Evolutionary conservation across 768 basidiomycete genomes (phyloP), one percentile per base, ranked within the genome.

Genomic region (Paxillus rubicundulus): DNA sequence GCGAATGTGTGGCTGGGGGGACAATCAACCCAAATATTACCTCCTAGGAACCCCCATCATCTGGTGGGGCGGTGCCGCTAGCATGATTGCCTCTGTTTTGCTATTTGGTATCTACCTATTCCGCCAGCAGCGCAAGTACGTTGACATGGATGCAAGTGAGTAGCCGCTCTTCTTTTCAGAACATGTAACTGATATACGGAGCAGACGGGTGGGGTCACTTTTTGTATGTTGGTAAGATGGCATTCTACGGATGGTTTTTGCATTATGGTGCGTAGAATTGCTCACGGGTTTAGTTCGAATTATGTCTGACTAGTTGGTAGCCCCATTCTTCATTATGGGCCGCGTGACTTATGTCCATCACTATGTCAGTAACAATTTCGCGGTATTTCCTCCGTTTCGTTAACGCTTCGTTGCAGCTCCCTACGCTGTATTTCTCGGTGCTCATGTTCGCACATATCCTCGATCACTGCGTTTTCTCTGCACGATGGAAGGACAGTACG

Each of bases 1-100:
- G 65, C 81, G 96, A 17, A 99, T 99, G 96, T 97, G 95, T 61
- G 96, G 94, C 0, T 98, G 96, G 96, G 89, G 86, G 3, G 88
- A 94, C 55, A 57, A 64, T 8, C 90, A 92, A 66, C 74, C 82
- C 59, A 99, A 99, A 72, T 99, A 91, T 65, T 99, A 98, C 68
- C 77, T 99, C 34, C 74, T 95, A 53, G 94, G 94, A 3, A 92
- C 88, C n/a, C 94, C 96, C 0, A 58, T 96, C 54, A 82, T 96
- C 42, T 96, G 93, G 87, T 97, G 93, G 94, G 84, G 82, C 24
- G 78, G 87, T 12, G 77, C 85, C 0, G 53, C 78, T 49, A 89
- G 89, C 62, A 70, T 98, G 64, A 62, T 83, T 24, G 60, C 81
- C 6, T 82, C 76, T 0, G 49, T 84, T 2, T 39, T 77, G 18